Evolutionary conservation across 495 filamentous ascomycete genomes (phyloP), one percentile per base, ranked within the genome.

Genomic region (Tuber calosporum): DNA sequence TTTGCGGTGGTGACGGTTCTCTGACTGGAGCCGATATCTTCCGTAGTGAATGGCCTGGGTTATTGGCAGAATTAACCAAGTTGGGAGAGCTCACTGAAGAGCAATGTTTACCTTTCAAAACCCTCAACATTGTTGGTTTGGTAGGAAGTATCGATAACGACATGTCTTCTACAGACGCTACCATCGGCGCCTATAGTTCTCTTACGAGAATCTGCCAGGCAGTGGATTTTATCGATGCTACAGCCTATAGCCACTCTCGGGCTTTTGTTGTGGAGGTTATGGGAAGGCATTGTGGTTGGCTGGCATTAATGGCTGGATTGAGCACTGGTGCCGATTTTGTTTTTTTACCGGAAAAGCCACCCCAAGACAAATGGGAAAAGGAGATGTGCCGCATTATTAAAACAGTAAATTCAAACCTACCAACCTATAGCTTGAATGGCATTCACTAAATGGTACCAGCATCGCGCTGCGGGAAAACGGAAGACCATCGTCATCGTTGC

Each of bases 91-190:
- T 97, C 76, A 89, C 87, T 9, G 74, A 85, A 41, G 88, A 91
- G 43, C 89, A 98, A 80, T 82, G 91, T 48, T 83, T 87, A 38
- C 88, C 91, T 1, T 94, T 91, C 84, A 85, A 87, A 74, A 87
- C 93, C 71, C 86, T 99, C 74, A 98, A 97, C 83, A 97, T 99
- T 75, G 93, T 97, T 39, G 96, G 96, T 34, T 85, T 98, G 70
- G 96, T 99, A 30, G 96, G 96, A 36, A 96, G 92, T 39, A 99
- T 99, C 73, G 96, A 99, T 86, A 99, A 99, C 81, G 96, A 99
- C 81, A 91, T 99, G 84, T 94, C 93, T 53, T 91, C 91, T 70
- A 99, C 96, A 36, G 96, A 99, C 81, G 94, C 95, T 70, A 99
- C 96, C 36, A 98, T 99, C 82, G 96, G 96, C 68, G 95, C 93